Conservation (phyloP, 2,329 filamentous ascomycete genomes). For the Aspergillus japonicus region DNA sequence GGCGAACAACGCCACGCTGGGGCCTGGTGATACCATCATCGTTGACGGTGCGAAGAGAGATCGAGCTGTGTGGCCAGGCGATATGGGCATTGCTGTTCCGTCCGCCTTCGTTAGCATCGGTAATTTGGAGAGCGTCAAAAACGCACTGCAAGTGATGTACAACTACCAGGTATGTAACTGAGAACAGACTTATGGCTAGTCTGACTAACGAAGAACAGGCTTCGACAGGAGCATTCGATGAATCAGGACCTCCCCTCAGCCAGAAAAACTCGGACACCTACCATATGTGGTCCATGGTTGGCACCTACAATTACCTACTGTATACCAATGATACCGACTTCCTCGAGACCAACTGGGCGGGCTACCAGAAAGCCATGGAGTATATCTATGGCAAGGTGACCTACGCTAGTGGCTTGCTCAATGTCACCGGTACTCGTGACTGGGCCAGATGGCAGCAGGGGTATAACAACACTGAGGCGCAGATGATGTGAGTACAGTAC, state of each 20-base stretch:
- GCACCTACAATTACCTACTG: slow-evolving; percentile 58
- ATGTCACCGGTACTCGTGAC: slow-evolving; percentile 52
- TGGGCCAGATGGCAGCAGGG: slow-evolving; percentile 54
- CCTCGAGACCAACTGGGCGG: slow-evolving; percentile 48
- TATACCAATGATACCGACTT: slow-evolving; percentile 55
- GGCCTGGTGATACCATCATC: slow-evolving; percentile 43
- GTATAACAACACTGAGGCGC: slow-evolving; percentile 52
- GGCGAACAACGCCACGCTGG: slow-evolving; percentile 42
- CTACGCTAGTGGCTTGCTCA: slow-evolving; percentile 46
- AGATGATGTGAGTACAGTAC: slow-evolving; percentile 44
- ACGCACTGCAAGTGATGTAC: slow-evolving; percentile 51
- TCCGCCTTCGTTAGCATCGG: slow-evolving; percentile 45
- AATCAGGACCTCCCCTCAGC: slow-evolving; percentile 36
- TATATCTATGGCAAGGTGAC: slow-evolving; percentile 48
- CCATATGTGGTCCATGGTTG: slow-evolving; percentile 56
- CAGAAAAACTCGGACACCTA: slow-evolving; percentile 37
- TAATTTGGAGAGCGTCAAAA: slow-evolving; percentile 48
- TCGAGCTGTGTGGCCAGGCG: slow-evolving; percentile 48
- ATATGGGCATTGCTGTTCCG: slow-evolving; percentile 53
- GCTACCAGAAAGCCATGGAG: slow-evolving; percentile 50
- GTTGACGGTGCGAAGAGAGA: slow-evolving; percentile 47
- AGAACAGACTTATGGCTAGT: background rate
- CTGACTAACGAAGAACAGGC: slow-evolving; percentile 21
- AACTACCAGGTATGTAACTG: slow-evolving; percentile 37
- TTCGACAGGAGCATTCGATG: slow-evolving; percentile 35